Percentiles rank a stretch among this genome's conserved stretches.
Conservation (phyloP, 371 early-diverging fungal genomes). For the Sporodiniella umbellata region DNA sequence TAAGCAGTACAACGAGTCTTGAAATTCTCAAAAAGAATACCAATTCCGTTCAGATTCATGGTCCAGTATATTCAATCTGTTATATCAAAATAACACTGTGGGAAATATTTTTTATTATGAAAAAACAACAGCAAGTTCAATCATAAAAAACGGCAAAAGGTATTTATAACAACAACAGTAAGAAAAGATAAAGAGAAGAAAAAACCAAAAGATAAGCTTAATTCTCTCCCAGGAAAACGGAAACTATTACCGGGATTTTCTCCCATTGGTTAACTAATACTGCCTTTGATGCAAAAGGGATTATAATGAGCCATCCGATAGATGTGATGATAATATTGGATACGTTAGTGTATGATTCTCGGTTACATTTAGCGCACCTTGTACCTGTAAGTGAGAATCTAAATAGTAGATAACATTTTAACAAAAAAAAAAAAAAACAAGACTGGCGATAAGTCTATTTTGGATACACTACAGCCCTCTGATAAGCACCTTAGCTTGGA, state of each 20-base stretch:
- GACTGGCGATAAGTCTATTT: slow-evolving; percentile 32
- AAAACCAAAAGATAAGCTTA: no score
- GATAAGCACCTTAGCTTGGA: slow-evolving; percentile 33
- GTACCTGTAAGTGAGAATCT: slow-evolving; percentile 28
- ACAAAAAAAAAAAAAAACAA: no score
- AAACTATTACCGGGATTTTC: slow-evolving; percentile 19
- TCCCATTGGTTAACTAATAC: slow-evolving; percentile 35
- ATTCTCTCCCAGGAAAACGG: slow-evolving; percentile 5
- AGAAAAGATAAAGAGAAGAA: no score
- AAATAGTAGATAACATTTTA: no score
- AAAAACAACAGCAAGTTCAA: slow-evolving; percentile 12
- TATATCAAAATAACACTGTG: slow-evolving; percentile 19
- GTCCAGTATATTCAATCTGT: slow-evolving; percentile 19
- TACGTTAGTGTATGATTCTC: slow-evolving; percentile 33
- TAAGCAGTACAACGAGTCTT: slow-evolving; percentile 1
- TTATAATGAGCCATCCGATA: slow-evolving; percentile 41
- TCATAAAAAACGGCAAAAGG: slow-evolving; percentile 12
- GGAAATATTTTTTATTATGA: slow-evolving; percentile 34
- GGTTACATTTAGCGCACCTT: slow-evolving; percentile 23
- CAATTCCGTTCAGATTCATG: slow-evolving; percentile 27
- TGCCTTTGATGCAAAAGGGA: slow-evolving; percentile 31
- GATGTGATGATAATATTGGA: slow-evolving; percentile 43
- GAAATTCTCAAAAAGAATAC: background rate
- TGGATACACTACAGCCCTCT: slow-evolving; percentile 33
- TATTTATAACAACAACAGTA: no score